Evolutionary conservation across 2,329 filamentous ascomycete genomes (phyloP), one percentile per base, ranked within the genome.

Genomic region (Ceratocystis alfenasii): DNA sequence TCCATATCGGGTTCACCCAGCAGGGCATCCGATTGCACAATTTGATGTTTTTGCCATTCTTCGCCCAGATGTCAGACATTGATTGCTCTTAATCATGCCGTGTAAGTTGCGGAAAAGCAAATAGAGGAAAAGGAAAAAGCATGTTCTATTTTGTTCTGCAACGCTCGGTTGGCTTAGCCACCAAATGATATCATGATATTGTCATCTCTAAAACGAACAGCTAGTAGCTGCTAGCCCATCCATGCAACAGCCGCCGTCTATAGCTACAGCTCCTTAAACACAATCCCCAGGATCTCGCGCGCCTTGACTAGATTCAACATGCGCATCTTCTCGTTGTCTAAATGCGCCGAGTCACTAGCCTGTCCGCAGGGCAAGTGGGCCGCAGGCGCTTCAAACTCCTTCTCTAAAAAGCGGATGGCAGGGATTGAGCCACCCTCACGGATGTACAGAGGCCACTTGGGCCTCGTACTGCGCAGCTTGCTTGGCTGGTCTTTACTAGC

Each of bases 371-470:
- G 95, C 44, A 99, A 76, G 74, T 97, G 92, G 0, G 93, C 93
- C 0, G 94, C 93, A 0, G 92, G 91, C 0, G 94, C 94, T 2
- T 82, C 81, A 73, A 97, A 96, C 71, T 95, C 90, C 77, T 96
- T 96, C 74, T 97, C 93, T 46, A 97, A 74, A 73, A 97, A 97
- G 5, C 94, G 80, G 66, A 97, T 97, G 0, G 90, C 90, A 0
- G 94, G 94, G 70, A 99, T 99, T 0, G 89, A 95, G 4, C 94
- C 94, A 12, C 94, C 94, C 76, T 99, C 94, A 8, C 94, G 84
- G 70, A 99, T 99, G 74, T 95, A 97, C 2, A 99, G 79, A 0
- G 67, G 67, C 71, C 86, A 88, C 69, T 78, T 79, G 3, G 77
- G 75, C 46, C 74, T 76, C 15, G 28, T 36, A 30, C 30, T 59